Base-by-base conservation (phyloP, 768 basidiomycete species). In the Amanita polypyramis region DNA sequence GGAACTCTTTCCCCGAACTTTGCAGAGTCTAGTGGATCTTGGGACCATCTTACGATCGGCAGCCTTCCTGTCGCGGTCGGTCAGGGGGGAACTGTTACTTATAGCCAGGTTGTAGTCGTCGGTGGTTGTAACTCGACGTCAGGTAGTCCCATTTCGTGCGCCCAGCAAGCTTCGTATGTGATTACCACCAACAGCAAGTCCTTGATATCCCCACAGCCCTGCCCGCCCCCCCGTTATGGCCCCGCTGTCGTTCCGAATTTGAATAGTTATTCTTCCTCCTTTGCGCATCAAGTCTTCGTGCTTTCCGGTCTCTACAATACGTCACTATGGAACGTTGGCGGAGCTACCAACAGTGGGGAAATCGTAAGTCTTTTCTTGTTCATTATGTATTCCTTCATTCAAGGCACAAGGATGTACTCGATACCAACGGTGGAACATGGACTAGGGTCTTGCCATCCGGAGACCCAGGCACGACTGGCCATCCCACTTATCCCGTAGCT, bases 1-100 rank as follows among this genome's bases (percentile, higher is more conserved):
- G 88, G 88, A 21, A 75, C 79, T 0, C 66, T 91, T 12, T 80
- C 87, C 2, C 75, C 84, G 14, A 90, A 90, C 59, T 59, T 79
- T 27, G 74, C 74, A 2, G 62, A 74, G 43, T 66, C 76, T 0
- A 55, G 55, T 14, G 86, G 72, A 8, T 79, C 71, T 38, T 91
- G 87, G 88, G 68, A 74, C 45, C 69, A 63, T 51, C 53, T 76
- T 32, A 61, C 65, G 5, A 55, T 77, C 39, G 62, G 60, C 1
- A 62, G 56, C 43, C 57, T 72, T 9, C 68, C 76, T 4, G 54
- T 67, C 7, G 61, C 62, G 39, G 62, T 73, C 6, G 70, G 73
- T 32, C 73, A 77, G 54, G 81, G 79, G 29, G 78, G 82, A 14
- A 69, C 79, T 4, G 73, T 87, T 42, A 57, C 87, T 17, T 62